phyloP scores from a whole-genome alignment of 2,329 filamentous ascomycete genomes.

The Hypoxylon sp. region DNA sequence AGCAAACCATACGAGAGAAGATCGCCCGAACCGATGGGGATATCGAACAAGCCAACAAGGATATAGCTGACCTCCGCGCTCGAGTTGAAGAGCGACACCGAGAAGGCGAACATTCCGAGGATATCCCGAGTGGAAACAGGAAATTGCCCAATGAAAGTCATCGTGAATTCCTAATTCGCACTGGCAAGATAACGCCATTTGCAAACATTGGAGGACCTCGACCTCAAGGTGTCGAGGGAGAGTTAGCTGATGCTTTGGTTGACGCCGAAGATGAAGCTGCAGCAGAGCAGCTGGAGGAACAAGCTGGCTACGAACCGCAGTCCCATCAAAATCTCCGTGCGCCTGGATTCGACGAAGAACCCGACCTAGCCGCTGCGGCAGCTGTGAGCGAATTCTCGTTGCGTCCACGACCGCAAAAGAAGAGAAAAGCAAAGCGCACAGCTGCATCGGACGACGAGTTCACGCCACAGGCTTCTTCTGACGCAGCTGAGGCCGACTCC shows the following conservation, averaged over 20 bases:
- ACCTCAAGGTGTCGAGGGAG: slow-evolving; percentile 73
- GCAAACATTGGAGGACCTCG: slow-evolving; percentile 80
- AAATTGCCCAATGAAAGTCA: slow-evolving; percentile 84
- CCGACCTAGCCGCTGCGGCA: slow-evolving; percentile 54
- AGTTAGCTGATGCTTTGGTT: slow-evolving; percentile 81
- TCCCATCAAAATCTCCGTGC: slow-evolving; percentile 82
- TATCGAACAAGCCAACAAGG: slow-evolving; percentile 75
- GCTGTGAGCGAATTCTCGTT: slow-evolving; percentile 70
- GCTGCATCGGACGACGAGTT: slow-evolving; percentile 64
- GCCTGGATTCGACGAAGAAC: slow-evolving; percentile 77
- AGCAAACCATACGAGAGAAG: slow-evolving; percentile 73
- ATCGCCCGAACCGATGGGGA: slow-evolving; percentile 76
- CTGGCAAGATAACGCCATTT: slow-evolving; percentile 97
- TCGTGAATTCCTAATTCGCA: slow-evolving; percentile 91
- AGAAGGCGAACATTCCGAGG: slow-evolving; percentile 61
- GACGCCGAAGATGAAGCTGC: slow-evolving; percentile 84
- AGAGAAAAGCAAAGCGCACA: slow-evolving; percentile 60
- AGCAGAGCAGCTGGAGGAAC: slow-evolving; percentile 63
- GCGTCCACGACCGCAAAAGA: slow-evolving; percentile 71
- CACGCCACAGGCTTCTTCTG: slow-evolving; percentile 54
- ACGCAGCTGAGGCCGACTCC: slow-evolving; percentile 53
- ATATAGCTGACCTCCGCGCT: slow-evolving; percentile 83
- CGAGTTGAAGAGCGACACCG: slow-evolving; percentile 84
- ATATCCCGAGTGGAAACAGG: slow-evolving; percentile 65
- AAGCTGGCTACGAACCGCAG: slow-evolving; percentile 64